Evolutionary conservation across 176 grass and related monocot genomes (phyloP).

Genomic region (Oryza glaberrima): DNA sequence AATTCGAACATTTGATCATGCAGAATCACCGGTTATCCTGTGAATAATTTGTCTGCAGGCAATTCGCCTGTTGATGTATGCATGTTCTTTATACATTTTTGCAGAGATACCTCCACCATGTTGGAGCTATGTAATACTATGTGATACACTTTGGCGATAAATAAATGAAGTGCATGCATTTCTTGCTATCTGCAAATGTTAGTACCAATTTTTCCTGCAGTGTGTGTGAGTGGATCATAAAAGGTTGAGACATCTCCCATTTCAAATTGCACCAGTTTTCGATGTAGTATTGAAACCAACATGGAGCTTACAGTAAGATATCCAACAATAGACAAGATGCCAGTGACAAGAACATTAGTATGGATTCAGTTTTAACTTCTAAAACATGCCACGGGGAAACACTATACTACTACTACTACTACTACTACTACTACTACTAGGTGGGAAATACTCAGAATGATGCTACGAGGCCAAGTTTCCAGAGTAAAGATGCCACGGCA

Average conservation of each 20-base stretch:
- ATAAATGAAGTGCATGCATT: background rate
- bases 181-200: background rate
- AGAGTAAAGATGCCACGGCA: conserved; percentile 13
- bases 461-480: background rate
- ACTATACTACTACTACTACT: background rate
- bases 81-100: background rate
- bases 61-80: background rate
- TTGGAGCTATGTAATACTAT: background rate
- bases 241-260: too few species aligned
- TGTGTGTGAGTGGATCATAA: too few species aligned
- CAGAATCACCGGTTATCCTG: background rate
- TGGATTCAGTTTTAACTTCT: conserved; percentile 5
- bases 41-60: conserved; percentile 1
- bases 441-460: background rate
- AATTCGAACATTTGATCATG: conserved; percentile 24
- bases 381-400: background rate
- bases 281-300: background rate
- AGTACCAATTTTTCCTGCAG: background rate
- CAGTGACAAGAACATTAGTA: background rate
- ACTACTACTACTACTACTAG: background rate
- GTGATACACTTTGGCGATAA: background rate
- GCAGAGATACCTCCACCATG: background rate
- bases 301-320: background rate
- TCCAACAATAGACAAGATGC: background rate
- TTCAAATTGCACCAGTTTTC: background rate